Evolutionary conservation across 192 early-diverging fungal genomes (phyloP).

Genomic region (Backusella westeae): DNA sequence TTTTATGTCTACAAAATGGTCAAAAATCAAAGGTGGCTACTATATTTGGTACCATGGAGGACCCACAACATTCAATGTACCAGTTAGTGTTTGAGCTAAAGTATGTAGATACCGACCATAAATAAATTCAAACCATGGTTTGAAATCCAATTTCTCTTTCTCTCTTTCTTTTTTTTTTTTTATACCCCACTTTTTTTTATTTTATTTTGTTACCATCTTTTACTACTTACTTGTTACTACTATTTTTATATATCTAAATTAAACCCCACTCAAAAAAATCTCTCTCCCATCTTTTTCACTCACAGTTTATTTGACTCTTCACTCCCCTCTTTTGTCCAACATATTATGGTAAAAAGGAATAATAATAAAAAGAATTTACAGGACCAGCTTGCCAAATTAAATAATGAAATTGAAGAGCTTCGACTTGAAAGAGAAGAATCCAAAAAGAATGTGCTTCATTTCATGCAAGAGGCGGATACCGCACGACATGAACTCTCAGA

Average conservation of each 20-base stretch:
- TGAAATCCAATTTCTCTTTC: neutral
- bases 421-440: slow-evolving; percentile 20
- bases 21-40: slow-evolving; percentile 24
- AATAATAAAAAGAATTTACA: slow-evolving; percentile 16
- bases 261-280: neutral
- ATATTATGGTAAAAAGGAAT: slow-evolving; percentile 6
- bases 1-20: slow-evolving; percentile 56
- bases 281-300: neutral
- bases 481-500: neutral
- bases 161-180: neutral
- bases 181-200: neutral
- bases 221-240: neutral
- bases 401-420: slow-evolving; percentile 26
- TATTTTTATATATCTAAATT: neutral
- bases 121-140: neutral
- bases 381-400: slow-evolving; percentile 8
- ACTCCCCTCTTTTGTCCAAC: neutral
- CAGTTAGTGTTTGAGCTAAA: slow-evolving; percentile 30
- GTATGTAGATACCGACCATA: slow-evolving; percentile 1
- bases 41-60: slow-evolving; percentile 49
- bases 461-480: slow-evolving; percentile 25
- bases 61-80: neutral
- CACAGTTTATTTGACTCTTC: neutral
- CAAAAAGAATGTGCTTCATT: slow-evolving; percentile 18
- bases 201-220: neutral